These are phyloP conservation scores for Salicornia ramosissima DNA, from an alignment of 148 eudicot genomes.

Conservation along the genomic window DNA sequence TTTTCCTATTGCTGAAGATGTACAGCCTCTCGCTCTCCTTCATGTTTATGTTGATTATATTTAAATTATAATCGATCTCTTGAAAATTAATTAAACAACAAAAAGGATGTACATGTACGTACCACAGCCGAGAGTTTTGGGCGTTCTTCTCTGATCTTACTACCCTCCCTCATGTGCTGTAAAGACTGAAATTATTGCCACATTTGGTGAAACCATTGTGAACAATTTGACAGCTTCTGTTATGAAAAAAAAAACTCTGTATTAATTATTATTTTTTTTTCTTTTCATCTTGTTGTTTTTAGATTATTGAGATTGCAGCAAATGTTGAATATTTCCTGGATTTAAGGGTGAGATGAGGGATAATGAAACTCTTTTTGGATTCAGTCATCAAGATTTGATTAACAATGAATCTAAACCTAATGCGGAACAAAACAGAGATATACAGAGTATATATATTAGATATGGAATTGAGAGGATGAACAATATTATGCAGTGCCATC, in stretches of 20 bases:
- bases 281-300: no score
- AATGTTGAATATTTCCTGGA: not conserved
- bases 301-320: not conserved
- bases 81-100: conserved; percentile 18
- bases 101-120: conserved; percentile 17
- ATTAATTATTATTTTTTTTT: not conserved
- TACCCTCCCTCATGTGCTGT: conserved; percentile 45
- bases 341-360: not conserved
- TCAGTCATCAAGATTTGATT: not conserved
- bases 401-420: not conserved
- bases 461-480: no score
- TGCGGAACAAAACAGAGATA: no score
- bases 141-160: conserved; percentile 17
- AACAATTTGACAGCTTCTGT: conserved; percentile 38
- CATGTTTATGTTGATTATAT: conserved; percentile 27
- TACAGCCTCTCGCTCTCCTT: conserved; percentile 37
- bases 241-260: not conserved
- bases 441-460: no score
- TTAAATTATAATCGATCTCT: conserved; percentile 29
- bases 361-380: not conserved
- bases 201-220: conserved; percentile 44
- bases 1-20: conserved; percentile 65
- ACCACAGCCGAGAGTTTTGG: conserved; percentile 34
- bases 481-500: no score
- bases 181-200: conserved; percentile 51